Base-by-base conservation (phyloP, 331 rosid genomes). In the Cucumis variabilis region DNA sequence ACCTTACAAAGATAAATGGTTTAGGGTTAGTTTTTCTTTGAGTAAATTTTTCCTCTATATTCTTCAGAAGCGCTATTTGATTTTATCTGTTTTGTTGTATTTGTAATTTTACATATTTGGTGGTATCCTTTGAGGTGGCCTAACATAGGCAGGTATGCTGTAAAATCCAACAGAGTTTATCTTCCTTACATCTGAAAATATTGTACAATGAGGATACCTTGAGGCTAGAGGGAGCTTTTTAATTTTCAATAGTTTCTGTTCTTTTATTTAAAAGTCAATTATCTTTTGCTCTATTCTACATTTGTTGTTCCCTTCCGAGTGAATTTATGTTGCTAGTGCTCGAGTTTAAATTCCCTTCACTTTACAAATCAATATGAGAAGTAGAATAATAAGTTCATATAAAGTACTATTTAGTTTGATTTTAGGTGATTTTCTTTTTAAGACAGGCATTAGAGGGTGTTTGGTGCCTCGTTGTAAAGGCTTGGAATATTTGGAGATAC, bases 111-210 rank as follows among this genome's bases (percentile, higher is more conserved):
- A 46, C 83, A 37, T 83, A n/a, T n/a, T 62, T 66, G 74, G 93
- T 75, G 85, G 91, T 12, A 16, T 93, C 89, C 27, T 84, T 46
- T 95, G 92, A 23, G 91, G 87, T 72, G 9, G 87, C 68, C 85
- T 90, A 51, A 71, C 69, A n/a, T 93, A 89, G 95, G 68, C 93
- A 78, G 98, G 99, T 97, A 80, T 85, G 91, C 85, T 68, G 27
- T 33, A 75, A 21, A 63, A 30, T 69, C 12, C 60, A 44, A 66
- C 72, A 28, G 44, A 62, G 28, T 55, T 68, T 44, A 53, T 41
- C 21, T 70, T 71, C 21, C 53, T 70, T 71, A 20, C 30, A 51
- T 71, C 28, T 30, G 53, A 69, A 71, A 68, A 46, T 85, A 33
- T 14, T 25, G 12, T 55, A 44, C 65, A 51, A 28, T 53, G 53